Percentiles rank a stretch among this genome's conserved stretches.
phyloP scores from a whole-genome alignment of 192 early-diverging fungal genomes.

The Phlyctochytrium bullatum region DNA sequence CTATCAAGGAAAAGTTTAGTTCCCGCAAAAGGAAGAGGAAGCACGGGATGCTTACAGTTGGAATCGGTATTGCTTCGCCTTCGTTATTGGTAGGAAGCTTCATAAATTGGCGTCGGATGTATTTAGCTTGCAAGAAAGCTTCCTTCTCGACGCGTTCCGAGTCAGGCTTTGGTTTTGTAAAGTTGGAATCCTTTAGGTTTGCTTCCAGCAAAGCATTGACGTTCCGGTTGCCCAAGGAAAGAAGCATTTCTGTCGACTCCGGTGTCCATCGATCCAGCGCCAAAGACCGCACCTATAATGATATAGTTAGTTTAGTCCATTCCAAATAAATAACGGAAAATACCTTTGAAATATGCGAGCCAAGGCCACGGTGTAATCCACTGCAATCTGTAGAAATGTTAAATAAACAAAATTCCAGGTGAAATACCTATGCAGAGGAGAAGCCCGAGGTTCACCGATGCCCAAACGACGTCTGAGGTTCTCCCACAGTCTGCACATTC shows the following conservation, averaged over 20 bases:
- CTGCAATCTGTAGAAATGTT: slow-evolving; percentile 53
- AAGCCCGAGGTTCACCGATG: background rate
- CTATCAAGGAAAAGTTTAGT: slow-evolving; percentile 24
- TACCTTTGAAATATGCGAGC: slow-evolving; percentile 77
- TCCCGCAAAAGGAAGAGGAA: background rate
- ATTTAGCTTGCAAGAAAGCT: slow-evolving; percentile 4
- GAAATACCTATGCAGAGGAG: slow-evolving; percentile 1
- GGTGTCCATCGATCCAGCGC: slow-evolving; percentile 85
- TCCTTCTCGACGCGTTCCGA: slow-evolving; percentile 17
- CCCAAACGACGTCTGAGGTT: background rate
- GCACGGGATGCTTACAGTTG: background rate
- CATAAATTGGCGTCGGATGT: background rate
- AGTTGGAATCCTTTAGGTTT: slow-evolving; percentile 6
- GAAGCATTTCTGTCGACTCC: slow-evolving; percentile 67
- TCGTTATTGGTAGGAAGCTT: slow-evolving; percentile 7
- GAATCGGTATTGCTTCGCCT: slow-evolving; percentile 5
- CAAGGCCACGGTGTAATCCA: slow-evolving; percentile 87
- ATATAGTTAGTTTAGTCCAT: background rate
- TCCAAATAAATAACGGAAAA: background rate
- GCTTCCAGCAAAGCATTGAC: slow-evolving; percentile 55
- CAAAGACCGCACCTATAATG: slow-evolving; percentile 54
- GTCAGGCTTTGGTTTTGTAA: slow-evolving; percentile 24
- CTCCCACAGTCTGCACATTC: background rate
- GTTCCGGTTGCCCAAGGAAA: slow-evolving; percentile 73
- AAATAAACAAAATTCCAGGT: background rate